Conservation (phyloP, 352 stramenopile species). For the Phytophthora constricta region DNA sequence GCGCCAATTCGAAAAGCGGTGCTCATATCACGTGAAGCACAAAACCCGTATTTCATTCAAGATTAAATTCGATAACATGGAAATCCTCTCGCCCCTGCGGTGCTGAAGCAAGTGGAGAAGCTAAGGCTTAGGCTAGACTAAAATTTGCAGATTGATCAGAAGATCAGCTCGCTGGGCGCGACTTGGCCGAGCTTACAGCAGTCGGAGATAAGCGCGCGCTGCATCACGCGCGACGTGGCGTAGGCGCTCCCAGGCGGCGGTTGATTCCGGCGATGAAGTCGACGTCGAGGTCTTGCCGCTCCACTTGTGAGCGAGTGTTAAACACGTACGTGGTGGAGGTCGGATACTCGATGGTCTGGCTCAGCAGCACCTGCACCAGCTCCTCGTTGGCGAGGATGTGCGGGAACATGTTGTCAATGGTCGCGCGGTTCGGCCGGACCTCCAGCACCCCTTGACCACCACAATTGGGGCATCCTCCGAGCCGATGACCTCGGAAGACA, state of each 20-base stretch:
- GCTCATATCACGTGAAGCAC: too few relatives aligned
- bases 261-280: constrained; percentile 73
- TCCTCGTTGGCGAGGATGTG: constrained; percentile 60
- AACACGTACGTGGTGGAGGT: constrained; percentile 67
- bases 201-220: too few relatives aligned
- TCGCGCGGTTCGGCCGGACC: constrained; percentile 57
- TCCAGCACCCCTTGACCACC: constrained; percentile 44
- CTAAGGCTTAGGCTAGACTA: too few relatives aligned
- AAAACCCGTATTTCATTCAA: neutral
- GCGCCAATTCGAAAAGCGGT: too few relatives aligned
- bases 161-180: too few relatives aligned
- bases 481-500: constrained; percentile 52
- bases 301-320: constrained; percentile 52
- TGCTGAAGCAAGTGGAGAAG: too few relatives aligned
- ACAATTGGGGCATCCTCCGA: constrained; percentile 57
- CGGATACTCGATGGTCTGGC: constrained; percentile 55
- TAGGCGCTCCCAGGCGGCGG: too few relatives aligned
- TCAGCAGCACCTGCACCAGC: constrained; percentile 65
- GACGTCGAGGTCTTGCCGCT: constrained; percentile 59
- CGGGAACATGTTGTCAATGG: constrained; percentile 75
- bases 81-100: too few relatives aligned
- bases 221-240: too few relatives aligned
- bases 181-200: too few relatives aligned
- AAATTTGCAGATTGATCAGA: too few relatives aligned
- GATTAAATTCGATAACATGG: too few relatives aligned